Evolutionary conservation across 2,329 filamentous ascomycete species (phyloP).

Genomic region (Zasmidium cellare): DNA sequence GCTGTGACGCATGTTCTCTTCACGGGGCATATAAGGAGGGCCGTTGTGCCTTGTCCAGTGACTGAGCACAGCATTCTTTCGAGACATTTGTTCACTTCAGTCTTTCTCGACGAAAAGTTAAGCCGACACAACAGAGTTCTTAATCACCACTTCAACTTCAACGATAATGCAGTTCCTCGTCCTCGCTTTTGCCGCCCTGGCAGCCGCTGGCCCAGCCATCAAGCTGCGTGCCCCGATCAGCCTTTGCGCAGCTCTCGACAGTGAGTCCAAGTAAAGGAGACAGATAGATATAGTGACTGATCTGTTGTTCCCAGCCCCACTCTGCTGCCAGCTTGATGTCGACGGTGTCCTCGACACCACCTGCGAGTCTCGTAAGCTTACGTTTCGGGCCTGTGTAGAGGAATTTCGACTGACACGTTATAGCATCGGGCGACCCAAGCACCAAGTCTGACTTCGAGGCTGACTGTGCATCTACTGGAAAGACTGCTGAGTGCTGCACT

Average conservation of each 20-base stretch:
- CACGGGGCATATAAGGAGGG: neutral
- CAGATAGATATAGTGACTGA: too few relatives aligned
- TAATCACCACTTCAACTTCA: neutral
- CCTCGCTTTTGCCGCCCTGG: slow-evolving; percentile 15
- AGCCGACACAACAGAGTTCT: neutral
- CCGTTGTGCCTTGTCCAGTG: neutral
- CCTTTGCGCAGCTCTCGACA: slow-evolving; percentile 16
- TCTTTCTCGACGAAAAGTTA: too few relatives aligned
- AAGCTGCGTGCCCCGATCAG: slow-evolving; percentile 6
- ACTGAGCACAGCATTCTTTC: neutral
- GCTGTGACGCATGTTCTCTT: neutral
- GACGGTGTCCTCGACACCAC: slow-evolving; percentile 13
- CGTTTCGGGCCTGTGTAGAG: neutral
- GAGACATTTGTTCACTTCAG: neutral
- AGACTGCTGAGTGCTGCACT: slow-evolving; percentile 17
- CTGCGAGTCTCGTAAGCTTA: slow-evolving; percentile 14
- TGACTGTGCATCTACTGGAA: slow-evolving; percentile 10
- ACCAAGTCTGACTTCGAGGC: slow-evolving; percentile 9
- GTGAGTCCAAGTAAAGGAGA: too few relatives aligned
- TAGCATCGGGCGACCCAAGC: slow-evolving; percentile 5
- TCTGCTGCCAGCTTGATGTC: slow-evolving; percentile 19
- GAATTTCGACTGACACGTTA: neutral
- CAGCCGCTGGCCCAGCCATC: slow-evolving; percentile 14
- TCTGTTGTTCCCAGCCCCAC: neutral
- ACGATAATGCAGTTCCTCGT: slow-evolving; percentile 19